A percentile compares a stretch with the other conserved stretches of the same genome.
phyloP scores from a whole-genome alignment of 2,329 filamentous ascomycete genomes.

The Albophoma yamanashiensis region DNA sequence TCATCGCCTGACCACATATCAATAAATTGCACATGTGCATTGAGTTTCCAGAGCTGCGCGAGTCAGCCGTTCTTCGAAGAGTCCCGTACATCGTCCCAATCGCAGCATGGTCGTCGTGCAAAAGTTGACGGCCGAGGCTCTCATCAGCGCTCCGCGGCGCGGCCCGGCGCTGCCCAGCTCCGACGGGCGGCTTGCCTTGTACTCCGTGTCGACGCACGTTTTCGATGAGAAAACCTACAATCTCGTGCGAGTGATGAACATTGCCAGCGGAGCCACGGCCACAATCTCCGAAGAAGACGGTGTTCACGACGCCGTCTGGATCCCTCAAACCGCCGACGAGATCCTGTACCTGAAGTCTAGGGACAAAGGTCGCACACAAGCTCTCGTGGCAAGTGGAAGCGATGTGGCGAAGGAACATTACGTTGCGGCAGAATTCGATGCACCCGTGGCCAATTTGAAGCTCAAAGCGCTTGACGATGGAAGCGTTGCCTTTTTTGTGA shows the following conservation, averaged over 20 bases:
- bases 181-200: not conserved
- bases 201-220: not conserved
- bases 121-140: not conserved
- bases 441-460: not conserved
- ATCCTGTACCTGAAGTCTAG: not conserved
- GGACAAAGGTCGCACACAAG: not conserved
- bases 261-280: not conserved
- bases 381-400: not conserved
- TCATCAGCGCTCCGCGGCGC: not conserved
- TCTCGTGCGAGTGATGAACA: not conserved
- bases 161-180: not conserved
- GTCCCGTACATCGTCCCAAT: not conserved
- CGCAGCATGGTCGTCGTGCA: not conserved
- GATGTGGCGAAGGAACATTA: not conserved
- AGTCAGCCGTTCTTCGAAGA: not conserved
- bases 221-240: not conserved
- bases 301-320: not conserved
- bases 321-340: not conserved
- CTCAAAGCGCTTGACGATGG: not conserved
- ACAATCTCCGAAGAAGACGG: not conserved
- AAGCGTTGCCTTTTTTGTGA: not conserved
- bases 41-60: not conserved
- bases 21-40: not conserved
- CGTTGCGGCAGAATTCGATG: not conserved
- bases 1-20: not conserved